A percentile compares a stretch with the other conserved stretches of the same genome.
phyloP scores from a whole-genome alignment of 75 land plant species.

The Picea glauca region DNA sequence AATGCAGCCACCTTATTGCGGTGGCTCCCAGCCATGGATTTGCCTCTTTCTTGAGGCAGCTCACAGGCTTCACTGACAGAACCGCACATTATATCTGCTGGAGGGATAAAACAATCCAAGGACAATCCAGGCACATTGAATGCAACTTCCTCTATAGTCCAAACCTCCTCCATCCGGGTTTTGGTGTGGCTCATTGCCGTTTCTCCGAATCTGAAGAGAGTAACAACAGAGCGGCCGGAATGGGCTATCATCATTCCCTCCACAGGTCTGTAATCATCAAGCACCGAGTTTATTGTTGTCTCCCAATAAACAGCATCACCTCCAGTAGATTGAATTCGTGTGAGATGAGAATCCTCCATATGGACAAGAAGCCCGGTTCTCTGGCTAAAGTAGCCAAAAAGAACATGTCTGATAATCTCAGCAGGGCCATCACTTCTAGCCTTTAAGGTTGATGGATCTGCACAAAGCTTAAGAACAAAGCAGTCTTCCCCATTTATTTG shows the following conservation, averaged over 20 bases:
- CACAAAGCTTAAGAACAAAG: constrained; percentile 81
- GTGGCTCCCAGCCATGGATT: constrained; percentile 14
- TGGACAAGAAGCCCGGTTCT: constrained; percentile 65
- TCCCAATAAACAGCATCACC: constrained; percentile 64
- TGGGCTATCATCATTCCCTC: constrained; percentile 72
- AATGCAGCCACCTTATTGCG: constrained; percentile 33
- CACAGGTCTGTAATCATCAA: constrained; percentile 54
- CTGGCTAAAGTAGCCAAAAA: constrained; percentile 88
- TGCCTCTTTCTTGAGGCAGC: constrained; percentile 32
- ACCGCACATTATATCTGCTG: constrained; percentile 41
- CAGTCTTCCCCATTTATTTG: constrained; percentile 56
- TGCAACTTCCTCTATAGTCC: constrained; percentile 73
- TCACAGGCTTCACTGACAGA: constrained; percentile 55
- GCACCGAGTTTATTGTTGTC: constrained; percentile 56
- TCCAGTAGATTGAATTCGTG: constrained; percentile 32
- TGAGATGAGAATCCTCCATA: constrained; percentile 70
- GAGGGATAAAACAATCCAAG: constrained; percentile 59
- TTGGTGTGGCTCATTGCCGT: constrained; percentile 54
- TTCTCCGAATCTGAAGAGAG: constrained; percentile 69
- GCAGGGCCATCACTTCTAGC: constrained; percentile 47
- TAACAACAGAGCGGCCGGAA: constrained; percentile 43
- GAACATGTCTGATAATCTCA: constrained; percentile 71
- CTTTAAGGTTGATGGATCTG: constrained; percentile 39
- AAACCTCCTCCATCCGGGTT: constrained; percentile 55
- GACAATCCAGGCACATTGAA: constrained; percentile 67